Percentiles rank a stretch among this genome's conserved stretches.
Conservation (phyloP, 2,329 filamentous ascomycete species). For the Alternaria brassicicola region DNA sequence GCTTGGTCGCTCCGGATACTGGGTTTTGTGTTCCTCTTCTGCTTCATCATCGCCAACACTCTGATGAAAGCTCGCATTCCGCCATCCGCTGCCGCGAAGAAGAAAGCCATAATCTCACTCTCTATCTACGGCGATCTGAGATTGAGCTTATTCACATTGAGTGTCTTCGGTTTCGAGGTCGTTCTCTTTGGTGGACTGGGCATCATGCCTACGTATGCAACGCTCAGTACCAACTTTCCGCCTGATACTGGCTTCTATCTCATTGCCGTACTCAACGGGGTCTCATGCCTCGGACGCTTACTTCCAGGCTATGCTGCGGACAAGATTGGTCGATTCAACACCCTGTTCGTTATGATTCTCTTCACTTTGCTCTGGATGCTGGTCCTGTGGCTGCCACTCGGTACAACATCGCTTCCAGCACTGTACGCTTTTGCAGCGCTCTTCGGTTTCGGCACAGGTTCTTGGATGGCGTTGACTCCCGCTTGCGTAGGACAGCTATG, state of each 20-base stretch:
- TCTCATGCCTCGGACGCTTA: slow-evolving; percentile 50
- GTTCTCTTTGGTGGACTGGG: slow-evolving; percentile 51
- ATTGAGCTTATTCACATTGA: slow-evolving; percentile 44
- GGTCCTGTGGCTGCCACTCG: slow-evolving; percentile 44
- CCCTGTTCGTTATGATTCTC: slow-evolving; percentile 45
- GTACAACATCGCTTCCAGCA: slow-evolving; percentile 36
- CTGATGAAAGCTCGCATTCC: slow-evolving; percentile 46
- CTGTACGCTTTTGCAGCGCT: slow-evolving; percentile 51
- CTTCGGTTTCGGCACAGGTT: slow-evolving; percentile 57
- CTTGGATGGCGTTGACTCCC: slow-evolving; percentile 53
- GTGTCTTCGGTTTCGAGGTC: slow-evolving; percentile 46
- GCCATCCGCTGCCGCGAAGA: slow-evolving; percentile 36
- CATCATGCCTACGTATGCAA: slow-evolving; percentile 51
- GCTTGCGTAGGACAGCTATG: slow-evolving; percentile 58
- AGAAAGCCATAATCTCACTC: slow-evolving; percentile 45
- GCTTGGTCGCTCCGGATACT: slow-evolving; percentile 49
- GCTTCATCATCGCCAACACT: slow-evolving; percentile 42
- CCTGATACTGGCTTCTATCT: slow-evolving; percentile 45
- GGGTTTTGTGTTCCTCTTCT: slow-evolving; percentile 44
- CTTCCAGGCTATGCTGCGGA: slow-evolving; percentile 51
- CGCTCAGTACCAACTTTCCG: slow-evolving; percentile 44
- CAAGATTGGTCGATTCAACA: slow-evolving; percentile 51
- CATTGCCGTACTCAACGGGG: slow-evolving; percentile 50
- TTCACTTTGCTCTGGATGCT: slow-evolving; percentile 47
- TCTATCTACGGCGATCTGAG: slow-evolving; percentile 44